Evolutionary conservation across 2,329 filamentous ascomycete genomes (phyloP).

Genomic region (Aspergillus hortae): DNA sequence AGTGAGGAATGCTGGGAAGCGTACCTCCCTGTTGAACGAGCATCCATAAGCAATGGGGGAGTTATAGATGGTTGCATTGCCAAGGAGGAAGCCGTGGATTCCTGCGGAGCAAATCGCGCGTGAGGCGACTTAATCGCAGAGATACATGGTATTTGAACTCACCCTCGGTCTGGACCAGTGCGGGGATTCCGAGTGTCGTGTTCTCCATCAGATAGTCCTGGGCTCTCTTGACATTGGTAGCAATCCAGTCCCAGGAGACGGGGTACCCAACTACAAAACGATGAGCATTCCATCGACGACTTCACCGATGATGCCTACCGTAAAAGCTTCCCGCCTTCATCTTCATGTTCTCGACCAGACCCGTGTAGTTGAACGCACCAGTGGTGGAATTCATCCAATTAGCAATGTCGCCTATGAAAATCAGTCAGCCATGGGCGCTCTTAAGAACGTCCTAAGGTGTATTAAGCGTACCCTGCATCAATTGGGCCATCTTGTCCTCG

Average conservation of each 20-base stretch:
- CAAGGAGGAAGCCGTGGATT: slow-evolving; percentile 68
- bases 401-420: slow-evolving; percentile 57
- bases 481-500: slow-evolving; percentile 68
- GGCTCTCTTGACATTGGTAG: slow-evolving; percentile 59
- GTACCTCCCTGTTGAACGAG: slow-evolving; percentile 61
- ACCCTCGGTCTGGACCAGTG: slow-evolving; percentile 70
- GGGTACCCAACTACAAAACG: slow-evolving; percentile 57
- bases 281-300: slow-evolving; percentile 2
- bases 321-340: slow-evolving; percentile 67
- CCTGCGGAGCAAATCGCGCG: background rate
- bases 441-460: background rate
- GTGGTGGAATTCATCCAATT: slow-evolving; percentile 71
- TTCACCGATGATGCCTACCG: slow-evolving; percentile 18
- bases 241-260: slow-evolving; percentile 60
- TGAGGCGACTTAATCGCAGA: background rate
- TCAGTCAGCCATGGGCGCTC: background rate
- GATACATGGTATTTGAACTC: background rate
- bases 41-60: slow-evolving; percentile 70
- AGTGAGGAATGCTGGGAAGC: background rate
- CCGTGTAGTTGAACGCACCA: slow-evolving; percentile 64
- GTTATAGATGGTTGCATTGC: slow-evolving; percentile 76
- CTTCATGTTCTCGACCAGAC: slow-evolving; percentile 64
- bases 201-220: slow-evolving; percentile 68
- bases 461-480: slow-evolving; percentile 51
- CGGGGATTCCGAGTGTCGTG: slow-evolving; percentile 67